Base-by-base conservation (phyloP, 2,329 filamentous ascomycete genomes). In the Fusarium secorum region DNA sequence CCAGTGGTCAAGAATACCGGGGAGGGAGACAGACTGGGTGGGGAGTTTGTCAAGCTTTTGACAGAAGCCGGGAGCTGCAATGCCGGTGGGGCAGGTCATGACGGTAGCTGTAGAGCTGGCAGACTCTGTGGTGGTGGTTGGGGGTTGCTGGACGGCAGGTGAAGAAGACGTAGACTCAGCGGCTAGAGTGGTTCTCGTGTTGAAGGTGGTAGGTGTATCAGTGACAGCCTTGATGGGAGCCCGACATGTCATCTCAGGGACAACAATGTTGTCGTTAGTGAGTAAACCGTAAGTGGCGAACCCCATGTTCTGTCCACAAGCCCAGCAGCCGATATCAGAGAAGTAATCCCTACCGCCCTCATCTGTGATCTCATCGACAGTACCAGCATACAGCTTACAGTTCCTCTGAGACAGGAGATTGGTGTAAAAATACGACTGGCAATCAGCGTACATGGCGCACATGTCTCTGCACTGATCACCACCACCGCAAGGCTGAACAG, bases 291-390 rank as follows among this genome's bases (percentile, higher is more conserved):
- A 63, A 4, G 60, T 63, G 0, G 60, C n/a, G 17, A 63, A 63
- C 3, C 60, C 55, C 54, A 63, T 63, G 11, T 63, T 63, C 44
- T 49, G n/a, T 22, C 60, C 60, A 33, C 60, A 63, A 51, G 60
- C 60, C 38, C 26, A 63, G n/a, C 55, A 60, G 18, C 60, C 60
- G 0, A 63, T 28, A 20, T 63, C 55, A 9, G 44, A 49, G 30
- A 63, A 63, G n/a, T 63, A 63, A 2, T 63, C 60, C 1, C 22
- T 18, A 2, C 60, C 60, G 1, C 60, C 60, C 7, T 63, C 55
- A 4, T 63, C 54, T 0, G 42, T 17, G 4, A 63, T 63, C 24
- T 63, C 60, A 24, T 44, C 28, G 4, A 33, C 42, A 22, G 60
- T 51, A 4, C 35, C 60, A 4, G 60, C 36, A 11, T 32, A 63